Evolutionary conservation across 2,329 filamentous ascomycete genomes (phyloP).

Genomic region (Alternaria panax): DNA sequence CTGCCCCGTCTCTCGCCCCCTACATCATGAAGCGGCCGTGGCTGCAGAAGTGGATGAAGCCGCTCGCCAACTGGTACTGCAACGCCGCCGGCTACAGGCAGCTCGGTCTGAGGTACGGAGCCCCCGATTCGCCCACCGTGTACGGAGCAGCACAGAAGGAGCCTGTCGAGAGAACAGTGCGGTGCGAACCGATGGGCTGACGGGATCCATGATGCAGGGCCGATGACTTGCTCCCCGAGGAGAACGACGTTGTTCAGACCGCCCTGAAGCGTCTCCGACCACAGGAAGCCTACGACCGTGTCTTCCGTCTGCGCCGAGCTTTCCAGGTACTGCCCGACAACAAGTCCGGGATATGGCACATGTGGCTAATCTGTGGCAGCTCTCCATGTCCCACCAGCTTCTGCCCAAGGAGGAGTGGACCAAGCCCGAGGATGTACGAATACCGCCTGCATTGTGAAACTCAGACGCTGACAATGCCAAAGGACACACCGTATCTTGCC

Average conservation of each 20-base stretch:
- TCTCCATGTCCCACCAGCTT: conserved; percentile 70
- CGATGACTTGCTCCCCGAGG: conserved; percentile 95
- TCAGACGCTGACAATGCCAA: conserved; percentile 27
- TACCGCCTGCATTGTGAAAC: background rate
- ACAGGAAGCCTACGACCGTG: conserved; percentile 93
- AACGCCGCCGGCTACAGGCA: conserved; percentile 91
- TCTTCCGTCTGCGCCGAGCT: conserved; percentile 95
- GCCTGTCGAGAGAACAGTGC: background rate
- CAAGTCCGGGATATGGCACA: background rate
- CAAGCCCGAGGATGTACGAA: conserved; percentile 69
- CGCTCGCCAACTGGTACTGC: conserved; percentile 86
- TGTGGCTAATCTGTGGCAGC: conserved; percentile 55
- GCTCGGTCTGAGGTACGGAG: conserved; percentile 82
- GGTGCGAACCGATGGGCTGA: conserved; percentile 40
- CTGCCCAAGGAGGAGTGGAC: conserved; percentile 72
- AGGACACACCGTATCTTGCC: conserved; percentile 73
- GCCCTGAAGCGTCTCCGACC: conserved; percentile 89
- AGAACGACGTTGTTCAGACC: conserved; percentile 83
- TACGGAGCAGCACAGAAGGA: background rate
- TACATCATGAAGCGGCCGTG: conserved; percentile 85
- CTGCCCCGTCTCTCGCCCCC: conserved; percentile 74
- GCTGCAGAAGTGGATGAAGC: conserved; percentile 79
- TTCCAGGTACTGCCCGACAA: conserved; percentile 70
- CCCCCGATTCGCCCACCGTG: conserved; percentile 3
- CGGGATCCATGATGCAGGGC: conserved; percentile 64